Evolutionary conservation across 2,329 filamentous ascomycete genomes (phyloP), one percentile per base, ranked within the genome.

Genomic region (Didymosphaeria variabile): DNA sequence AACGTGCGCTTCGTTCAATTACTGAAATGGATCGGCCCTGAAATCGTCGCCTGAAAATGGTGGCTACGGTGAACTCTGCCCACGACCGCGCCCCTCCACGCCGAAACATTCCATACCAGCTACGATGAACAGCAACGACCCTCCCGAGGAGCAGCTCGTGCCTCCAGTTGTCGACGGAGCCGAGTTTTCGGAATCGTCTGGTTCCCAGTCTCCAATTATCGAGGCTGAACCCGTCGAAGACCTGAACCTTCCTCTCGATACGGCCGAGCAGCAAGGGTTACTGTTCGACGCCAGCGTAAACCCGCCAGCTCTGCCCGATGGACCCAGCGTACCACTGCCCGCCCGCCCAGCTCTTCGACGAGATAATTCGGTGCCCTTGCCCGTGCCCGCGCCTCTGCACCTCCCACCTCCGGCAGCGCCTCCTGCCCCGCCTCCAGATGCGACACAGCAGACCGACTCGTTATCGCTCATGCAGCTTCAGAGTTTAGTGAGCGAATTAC

Each of bases 391-490:
- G 19, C 80, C 82, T 29, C 75, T 79, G 36, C 80, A 81, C 62
- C 79, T 81, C 7, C 81, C 80, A 15, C 81, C 80, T 21, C 79
- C 81, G 26, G 26, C 26, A 32, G 77, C 75, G 32, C 77, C 77
- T 40, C 74, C 75, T 19, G 68, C 67, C 15, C 70, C 72, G 6
- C 69, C 74, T 29, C 71, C 67, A 34, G 72, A 74, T 42, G 63
- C 71, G 57, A 61, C 67, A 56, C 65, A 80, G 40, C 67, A 77
- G 31, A 77, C 77, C 31, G 80, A 83, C 62, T 80, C 80, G 55
- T 72, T 84, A 40, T 82, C 81, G n/a, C 72, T 84, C 13, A 76
- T 79, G 57, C 82, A 84, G 64, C 70, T 84, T 50, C 79, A 79
- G 66, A 75, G 72, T 40, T 76, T 85, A 15, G 79, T 82, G 38